Evolutionary conservation across 306 rosid genomes (phyloP), one percentile per base, ranked within the genome.

Genomic region (Rosa rugosa): DNA sequence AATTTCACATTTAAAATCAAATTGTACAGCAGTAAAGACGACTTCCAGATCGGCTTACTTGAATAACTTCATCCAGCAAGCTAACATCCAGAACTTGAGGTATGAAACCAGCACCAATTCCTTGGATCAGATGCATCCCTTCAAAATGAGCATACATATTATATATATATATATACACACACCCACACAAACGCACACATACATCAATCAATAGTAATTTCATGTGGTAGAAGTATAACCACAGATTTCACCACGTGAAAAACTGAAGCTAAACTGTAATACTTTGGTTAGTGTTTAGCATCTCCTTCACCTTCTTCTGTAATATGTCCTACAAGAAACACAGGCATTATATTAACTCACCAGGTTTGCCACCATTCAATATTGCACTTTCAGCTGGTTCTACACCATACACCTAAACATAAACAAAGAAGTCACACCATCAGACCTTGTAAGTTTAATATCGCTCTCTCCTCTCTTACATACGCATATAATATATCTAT

Each of bases 361-460:
- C 92, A 74, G 87, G 87, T 47, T 67, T 41, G 85, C 97, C 97
- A 83, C 99, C 99, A 79, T 41, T 90, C 83, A 94, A 78, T 72
- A 91, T 87, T 47, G 97, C 84, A 85, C 97, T 94, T 86, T 92
- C 97, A 44, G 42, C 72, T 41, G 97, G 97, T 84, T 94, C 97
- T 57, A 92, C 89, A 42, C 92, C 97, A 83, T 87, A 88, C 46
- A 94, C 80, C 99, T 91, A 64, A 23, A 69, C 18, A 57, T 40
- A 22, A 56, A 56, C 12, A 56, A 36, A 23, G 7, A 57, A 77
- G 59, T 56, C 62, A 56, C 11, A n/a, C 12, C 62, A 20, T 11
- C n/a, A 56, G 5, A 20, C 12, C 25, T 8, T 56, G 12, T 20
- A 1, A 56, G 12, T 56, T 56, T 5, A 56, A n/a, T 18, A 54